Base-by-base conservation (phyloP, 352 stramenopile species). In the Aphanomyces euteiches region DNA sequence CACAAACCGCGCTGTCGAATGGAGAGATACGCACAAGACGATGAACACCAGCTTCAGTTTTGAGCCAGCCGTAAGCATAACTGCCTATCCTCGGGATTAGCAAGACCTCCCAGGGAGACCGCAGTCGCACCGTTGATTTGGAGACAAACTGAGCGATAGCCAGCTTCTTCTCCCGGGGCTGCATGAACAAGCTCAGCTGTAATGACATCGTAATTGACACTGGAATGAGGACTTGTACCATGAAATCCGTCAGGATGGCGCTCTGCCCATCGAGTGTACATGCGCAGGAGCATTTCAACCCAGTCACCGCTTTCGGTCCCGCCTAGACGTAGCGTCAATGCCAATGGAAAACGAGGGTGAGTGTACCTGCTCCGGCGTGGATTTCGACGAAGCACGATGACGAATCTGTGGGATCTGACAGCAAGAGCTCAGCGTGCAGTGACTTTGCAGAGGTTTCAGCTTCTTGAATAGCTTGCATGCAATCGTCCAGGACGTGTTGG, bases 281-380 rank as follows among this genome's bases (percentile, higher is more conserved):
- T 99, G 48, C 92, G 85, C 59, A 92, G 79, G 21, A 99, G 77
- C 82, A 98, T 98, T 17, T 82, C 82, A 5, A 96, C 95, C 96
- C 96, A 99, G 78, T 99, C 97, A 59, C 91, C 97, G 61, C 90
- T 96, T 77, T 99, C 97, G 0, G 89, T 98, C 15, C 97, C 97
- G 64, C 97, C 91, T 3, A 85, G 86, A 5, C 89, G 0, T 28
- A 28, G 28, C 28, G 28, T 28, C 28, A 28, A 28, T 28, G 28
- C 28, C 28, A 28, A 28, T 28, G 28, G 28, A 28, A 28, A 28
- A 28, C 39, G 47, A 61, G 4, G 38, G 54, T n/a, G 28, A 13
- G 3, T 43, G 37, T 70, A 70, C 64, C 84, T 34, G 85, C 85
- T n/a, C 85, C 85, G 3, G 84, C 85, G 72, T 90, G 81, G 48